Base-by-base conservation (phyloP, 129 eudicot genomes). In the Pulicaria dysenterica region DNA sequence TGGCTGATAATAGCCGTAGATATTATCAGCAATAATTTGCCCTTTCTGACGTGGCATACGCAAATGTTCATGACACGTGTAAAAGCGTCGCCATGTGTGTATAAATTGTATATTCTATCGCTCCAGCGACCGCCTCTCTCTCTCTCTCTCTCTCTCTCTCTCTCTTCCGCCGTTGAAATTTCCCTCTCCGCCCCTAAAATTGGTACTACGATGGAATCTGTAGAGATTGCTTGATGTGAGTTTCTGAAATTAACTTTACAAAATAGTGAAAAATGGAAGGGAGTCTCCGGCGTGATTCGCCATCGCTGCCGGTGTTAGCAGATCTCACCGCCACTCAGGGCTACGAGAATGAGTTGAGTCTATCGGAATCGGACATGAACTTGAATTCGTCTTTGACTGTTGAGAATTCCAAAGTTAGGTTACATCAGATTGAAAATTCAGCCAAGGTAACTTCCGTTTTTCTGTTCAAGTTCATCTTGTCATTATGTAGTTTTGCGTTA, bases 31-130 rank as follows among this genome's bases (percentile, higher is more conserved):
- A 13, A 14, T 8, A 7, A 63, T 10, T 57, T 77, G 46, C n/a
- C 58, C 63, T 61, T 73, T 76, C 76, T 75, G 81, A 82, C 86
- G 84, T 82, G 89, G 80, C 86, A 67, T 13, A 8, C 24, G 13
- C 47, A 8, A n/a, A 42, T 45, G 40, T 39, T 55, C n/a, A 37
- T 58, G 80, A 73, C 85, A 85, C 79, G 86, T 82, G 86, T 75
- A 74, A 85, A 85, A 85, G 89, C 80, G 84, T 63, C 77, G 77
- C 84, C 73, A 71, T 69, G 86, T 78, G 89, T 82, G 70, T 70
- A 76, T 36, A 45, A 45, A 7, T 42, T 42, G 46, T 42, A 1
- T 42, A 42, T 0, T 7, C 3, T 37, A 2, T 36, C 59, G 16
- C 49, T 62, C 48, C 37, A 14, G 15, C 36, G 16, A 73, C 73